Evolutionary conservation across 164 flowering plant genomes (phyloP).

Genomic region (Taxillus chinensis): DNA sequence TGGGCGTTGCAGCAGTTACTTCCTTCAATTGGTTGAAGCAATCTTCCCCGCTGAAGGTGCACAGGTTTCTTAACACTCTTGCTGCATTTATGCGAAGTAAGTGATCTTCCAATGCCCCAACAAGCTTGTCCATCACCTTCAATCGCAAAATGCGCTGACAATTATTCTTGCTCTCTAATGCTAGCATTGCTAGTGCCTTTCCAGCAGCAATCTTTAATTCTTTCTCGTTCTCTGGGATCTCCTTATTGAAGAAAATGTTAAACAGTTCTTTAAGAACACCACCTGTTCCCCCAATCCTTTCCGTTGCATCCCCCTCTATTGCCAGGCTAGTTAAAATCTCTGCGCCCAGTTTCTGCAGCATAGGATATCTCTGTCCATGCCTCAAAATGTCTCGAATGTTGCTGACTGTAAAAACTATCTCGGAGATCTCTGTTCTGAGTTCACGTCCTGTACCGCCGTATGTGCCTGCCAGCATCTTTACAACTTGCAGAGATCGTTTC

Average conservation of each 20-base stretch:
- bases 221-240: constrained; percentile 19
- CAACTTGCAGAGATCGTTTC: constrained; percentile 60
- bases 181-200: constrained; percentile 81
- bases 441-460: constrained; percentile 63
- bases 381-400: constrained; percentile 70
- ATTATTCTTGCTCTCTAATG: constrained; percentile 53
- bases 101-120: constrained; percentile 39
- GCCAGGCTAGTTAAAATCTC: constrained; percentile 71
- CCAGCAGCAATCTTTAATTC: constrained; percentile 63
- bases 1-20: constrained; percentile 47
- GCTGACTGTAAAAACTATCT: constrained; percentile 76
- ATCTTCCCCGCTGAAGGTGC: constrained; percentile 44
- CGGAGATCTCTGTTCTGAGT: constrained; percentile 69
- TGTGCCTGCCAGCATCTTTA: constrained; percentile 81
- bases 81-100: constrained; percentile 55
- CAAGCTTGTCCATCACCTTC: constrained; percentile 36
- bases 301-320: constrained; percentile 65
- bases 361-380: constrained; percentile 52
- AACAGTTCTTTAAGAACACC: constrained; percentile 58
- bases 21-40: constrained; percentile 35
- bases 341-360: constrained; percentile 53
- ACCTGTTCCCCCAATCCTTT: constrained; percentile 88
- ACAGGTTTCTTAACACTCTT: constrained; percentile 66
- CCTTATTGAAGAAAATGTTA: constrained; percentile 45
- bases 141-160: constrained; percentile 51